Percentiles rank a stretch among this genome's conserved stretches.
Conservation (phyloP, 176 grass and related monocot species). For the Neostapfia colusana region DNA sequence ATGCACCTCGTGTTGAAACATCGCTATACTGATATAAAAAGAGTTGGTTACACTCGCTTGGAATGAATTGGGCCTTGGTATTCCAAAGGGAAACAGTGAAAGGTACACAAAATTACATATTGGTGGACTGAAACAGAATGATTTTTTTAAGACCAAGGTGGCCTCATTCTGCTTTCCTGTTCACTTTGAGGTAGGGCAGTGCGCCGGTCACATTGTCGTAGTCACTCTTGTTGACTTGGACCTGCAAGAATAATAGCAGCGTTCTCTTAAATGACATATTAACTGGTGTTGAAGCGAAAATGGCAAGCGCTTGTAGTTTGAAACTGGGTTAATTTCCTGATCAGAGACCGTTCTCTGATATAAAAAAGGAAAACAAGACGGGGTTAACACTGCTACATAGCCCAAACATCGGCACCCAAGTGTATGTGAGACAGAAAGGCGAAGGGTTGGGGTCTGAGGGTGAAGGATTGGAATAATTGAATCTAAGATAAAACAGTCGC, state of each 20-base stretch:
- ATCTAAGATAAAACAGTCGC: background rate
- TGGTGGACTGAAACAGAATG: slow-evolving; percentile 24
- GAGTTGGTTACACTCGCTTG: slow-evolving; percentile 2
- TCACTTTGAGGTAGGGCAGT: slow-evolving; percentile 89
- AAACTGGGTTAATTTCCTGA: background rate
- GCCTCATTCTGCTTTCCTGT: slow-evolving; percentile 71
- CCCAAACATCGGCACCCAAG: background rate
- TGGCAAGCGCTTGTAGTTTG: background rate
- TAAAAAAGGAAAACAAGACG: background rate
- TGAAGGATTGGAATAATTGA: background rate
- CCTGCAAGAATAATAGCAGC: slow-evolving; percentile 52
- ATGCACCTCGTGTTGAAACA: slow-evolving; percentile 18
- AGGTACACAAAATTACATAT: slow-evolving; percentile 57
- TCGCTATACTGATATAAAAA: background rate
- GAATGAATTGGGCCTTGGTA: slow-evolving; percentile 8
- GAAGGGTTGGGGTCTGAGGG: background rate
- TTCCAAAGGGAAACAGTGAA: slow-evolving; percentile 20
- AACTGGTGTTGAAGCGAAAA: background rate
- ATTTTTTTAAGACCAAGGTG: background rate
- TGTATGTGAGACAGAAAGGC: background rate
- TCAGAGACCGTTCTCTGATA: background rate
- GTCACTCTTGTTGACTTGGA: slow-evolving; percentile 78
- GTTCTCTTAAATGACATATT: slow-evolving; percentile 16
- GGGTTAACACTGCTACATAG: background rate
- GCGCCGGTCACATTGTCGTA: slow-evolving; percentile 78